A percentile compares a stretch with the other conserved stretches of the same genome.
Evolutionary conservation across 2,329 filamentous ascomycete genomes (phyloP).

Genomic region (Aspergillus calidoustus): DNA sequence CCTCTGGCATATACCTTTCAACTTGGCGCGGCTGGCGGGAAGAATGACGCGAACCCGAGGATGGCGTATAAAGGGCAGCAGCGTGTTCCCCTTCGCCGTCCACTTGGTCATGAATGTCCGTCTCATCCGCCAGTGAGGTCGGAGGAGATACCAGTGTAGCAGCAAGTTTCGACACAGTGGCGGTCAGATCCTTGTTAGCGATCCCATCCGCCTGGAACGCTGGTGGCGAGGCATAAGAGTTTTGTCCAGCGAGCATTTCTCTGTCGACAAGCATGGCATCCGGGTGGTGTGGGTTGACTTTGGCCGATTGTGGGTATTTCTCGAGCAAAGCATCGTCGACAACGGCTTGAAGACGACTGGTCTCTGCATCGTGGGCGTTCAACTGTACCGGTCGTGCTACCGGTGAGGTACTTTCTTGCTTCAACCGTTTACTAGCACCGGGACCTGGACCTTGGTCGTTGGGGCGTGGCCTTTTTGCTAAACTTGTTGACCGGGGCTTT

Average conservation of each 20-base stretch:
- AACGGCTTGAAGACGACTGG: conserved; percentile 20
- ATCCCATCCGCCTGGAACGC: conserved; percentile 41
- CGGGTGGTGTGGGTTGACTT: conserved; percentile 19
- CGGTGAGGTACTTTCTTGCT: conserved; percentile 40
- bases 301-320: conserved; percentile 10
- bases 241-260: conserved; percentile 29
- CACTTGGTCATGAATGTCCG: conserved; percentile 40
- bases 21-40: conserved; percentile 50
- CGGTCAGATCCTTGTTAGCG: conserved; percentile 34
- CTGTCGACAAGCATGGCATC: conserved; percentile 24
- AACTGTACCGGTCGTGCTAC: conserved; percentile 29
- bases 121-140: conserved; percentile 49
- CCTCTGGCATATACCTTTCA: conserved; percentile 46
- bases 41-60: conserved; percentile 48
- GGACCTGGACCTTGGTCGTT: conserved; percentile 44
- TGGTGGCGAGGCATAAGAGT: conserved; percentile 44
- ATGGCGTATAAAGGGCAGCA: conserved; percentile 41
- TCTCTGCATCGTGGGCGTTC: conserved; percentile 24
- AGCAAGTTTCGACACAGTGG: conserved; percentile 37
- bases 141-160: conserved; percentile 51
- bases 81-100: conserved; percentile 37
- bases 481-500: conserved; percentile 61
- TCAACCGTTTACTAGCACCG: conserved; percentile 37
- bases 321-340: conserved; percentile 11
- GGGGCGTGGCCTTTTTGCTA: conserved; percentile 57